Evolutionary conservation across 1,284 basidiomycete species (phyloP).

Genomic region (Ustilago xerochloae): DNA sequence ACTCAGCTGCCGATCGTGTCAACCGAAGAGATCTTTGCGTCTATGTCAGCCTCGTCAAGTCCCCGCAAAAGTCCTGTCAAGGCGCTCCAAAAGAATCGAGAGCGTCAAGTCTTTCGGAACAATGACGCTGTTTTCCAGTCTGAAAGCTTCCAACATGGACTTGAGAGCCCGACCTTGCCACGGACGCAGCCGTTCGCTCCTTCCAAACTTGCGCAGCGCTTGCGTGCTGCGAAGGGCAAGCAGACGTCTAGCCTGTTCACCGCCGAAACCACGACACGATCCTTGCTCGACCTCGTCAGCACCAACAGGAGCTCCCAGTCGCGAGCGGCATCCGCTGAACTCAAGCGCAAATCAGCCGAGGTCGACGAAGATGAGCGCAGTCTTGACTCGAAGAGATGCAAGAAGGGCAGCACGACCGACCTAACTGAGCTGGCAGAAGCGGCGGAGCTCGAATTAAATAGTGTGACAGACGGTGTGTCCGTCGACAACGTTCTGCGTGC

Average conservation of each 20-base stretch:
- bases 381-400: constrained; percentile 4
- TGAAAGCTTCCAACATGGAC: neutral
- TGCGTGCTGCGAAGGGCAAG: neutral
- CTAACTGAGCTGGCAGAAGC: neutral
- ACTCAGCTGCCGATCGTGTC: constrained; percentile 14
- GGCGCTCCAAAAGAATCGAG: constrained; percentile 26
- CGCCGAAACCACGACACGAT: constrained; percentile 24
- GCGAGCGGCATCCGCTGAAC: neutral
- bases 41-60: constrained; percentile 7
- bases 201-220: constrained; percentile 36
- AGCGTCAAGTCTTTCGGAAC: constrained; percentile 11
- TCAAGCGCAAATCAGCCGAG: constrained; percentile 27
- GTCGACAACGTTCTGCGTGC: neutral
- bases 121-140: neutral
- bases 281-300: constrained; percentile 30
- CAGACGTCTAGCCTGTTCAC: constrained; percentile 14
- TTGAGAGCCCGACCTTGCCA: constrained; percentile 11
- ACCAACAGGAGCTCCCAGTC: neutral
- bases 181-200: constrained; percentile 29
- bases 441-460: neutral
- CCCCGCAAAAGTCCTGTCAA: constrained; percentile 35
- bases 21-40: constrained; percentile 32
- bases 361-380: neutral
- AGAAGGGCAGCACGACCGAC: neutral
- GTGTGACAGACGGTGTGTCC: neutral